Evolutionary conservation across 2,329 filamentous ascomycete species (phyloP), one percentile per base, ranked within the genome.

Genomic region (Ophiocordyceps camponoti-saundersi): DNA sequence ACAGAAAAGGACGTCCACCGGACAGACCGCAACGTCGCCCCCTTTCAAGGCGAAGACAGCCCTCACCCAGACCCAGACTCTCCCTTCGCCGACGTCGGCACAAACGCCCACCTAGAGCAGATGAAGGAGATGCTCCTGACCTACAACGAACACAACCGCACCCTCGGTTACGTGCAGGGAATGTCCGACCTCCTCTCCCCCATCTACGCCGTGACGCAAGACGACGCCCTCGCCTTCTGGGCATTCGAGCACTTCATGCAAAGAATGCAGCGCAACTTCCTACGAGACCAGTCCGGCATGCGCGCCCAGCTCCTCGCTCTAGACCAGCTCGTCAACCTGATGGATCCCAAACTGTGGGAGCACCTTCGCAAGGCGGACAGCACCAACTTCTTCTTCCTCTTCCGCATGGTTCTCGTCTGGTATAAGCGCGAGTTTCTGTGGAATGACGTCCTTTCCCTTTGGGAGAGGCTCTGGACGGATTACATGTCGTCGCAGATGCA

Each of bases 331-430:
- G 88, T 96, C 13, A 88, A 94, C 59, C 85, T 98, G 48, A 89
- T 98, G 79, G 92, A 98, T 54, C 92, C 93, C 0, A 85, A 88
- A 59, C 78, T 98, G 8, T 96, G 95, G 64, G 72, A 85, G 2
- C 92, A 98, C 56, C 76, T 98, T 0, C 79, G 94, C 61, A 80
- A 77, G 16, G 85, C 89, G 20, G 93, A 98, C 57, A 93, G 85
- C 57, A 98, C 92, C 22, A 98, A 98, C 62, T 98, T 98, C 65
- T 98, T 98, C 66, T 98, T 98, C 70, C 96, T 98, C 71, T 98
- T 96, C 77, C 85, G 92, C 50, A 96, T 96, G 92, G 72, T 98
- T 32, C 72, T 98, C 1, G 92, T 98, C 11, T 98, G 92, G 92
- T 98, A 92, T 65, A 98, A 98, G 70, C 82, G 92, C 44, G 92